These are phyloP conservation scores for Wickerhamiella galacta DNA, from an alignment of 805 yeast species.

Conservation along the genomic window DNA sequence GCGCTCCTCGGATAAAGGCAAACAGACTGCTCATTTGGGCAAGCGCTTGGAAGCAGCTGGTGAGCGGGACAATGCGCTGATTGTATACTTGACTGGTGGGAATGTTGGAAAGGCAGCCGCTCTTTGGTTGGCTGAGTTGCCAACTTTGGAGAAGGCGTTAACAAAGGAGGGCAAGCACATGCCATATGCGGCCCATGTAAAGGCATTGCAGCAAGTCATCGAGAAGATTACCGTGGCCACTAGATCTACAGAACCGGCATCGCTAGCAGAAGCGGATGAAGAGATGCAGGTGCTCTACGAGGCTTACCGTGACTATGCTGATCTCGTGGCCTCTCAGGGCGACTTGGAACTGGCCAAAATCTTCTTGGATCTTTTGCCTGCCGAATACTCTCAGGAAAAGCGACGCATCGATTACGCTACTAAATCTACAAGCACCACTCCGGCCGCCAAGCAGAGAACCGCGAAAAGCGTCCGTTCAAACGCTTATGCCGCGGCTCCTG, in stretches of 20 bases:
- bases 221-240: conserved; percentile 65
- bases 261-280: conserved; percentile 13
- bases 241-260: conserved; percentile 11
- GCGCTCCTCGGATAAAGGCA: conserved; percentile 1
- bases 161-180: conserved; percentile 27
- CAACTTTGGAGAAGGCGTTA: conserved; percentile 29
- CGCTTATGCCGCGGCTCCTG: conserved; percentile 2
- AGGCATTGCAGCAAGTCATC: conserved; percentile 62
- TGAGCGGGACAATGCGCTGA: conserved; percentile 56
- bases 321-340: conserved; percentile 64
- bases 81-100: conserved; percentile 64
- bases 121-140: conserved; percentile 72
- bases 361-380: conserved; percentile 56
- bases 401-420: conserved; percentile 64
- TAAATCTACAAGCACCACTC: conserved; percentile 1
- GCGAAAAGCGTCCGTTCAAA: conserved; percentile 1
- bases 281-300: conserved; percentile 35
- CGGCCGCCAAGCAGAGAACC: too few species aligned
- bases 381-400: conserved; percentile 47
- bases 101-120: conserved; percentile 62
- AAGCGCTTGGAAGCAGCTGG: conserved; percentile 44
- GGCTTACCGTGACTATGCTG: conserved; percentile 68
- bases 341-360: conserved; percentile 64
- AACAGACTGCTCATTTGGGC: conserved; percentile 36
- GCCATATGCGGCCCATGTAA: conserved; percentile 69